Evolutionary conservation across 805 yeast genomes (phyloP), one percentile per base, ranked within the genome.

Genomic region (Myxozyma geophila): DNA sequence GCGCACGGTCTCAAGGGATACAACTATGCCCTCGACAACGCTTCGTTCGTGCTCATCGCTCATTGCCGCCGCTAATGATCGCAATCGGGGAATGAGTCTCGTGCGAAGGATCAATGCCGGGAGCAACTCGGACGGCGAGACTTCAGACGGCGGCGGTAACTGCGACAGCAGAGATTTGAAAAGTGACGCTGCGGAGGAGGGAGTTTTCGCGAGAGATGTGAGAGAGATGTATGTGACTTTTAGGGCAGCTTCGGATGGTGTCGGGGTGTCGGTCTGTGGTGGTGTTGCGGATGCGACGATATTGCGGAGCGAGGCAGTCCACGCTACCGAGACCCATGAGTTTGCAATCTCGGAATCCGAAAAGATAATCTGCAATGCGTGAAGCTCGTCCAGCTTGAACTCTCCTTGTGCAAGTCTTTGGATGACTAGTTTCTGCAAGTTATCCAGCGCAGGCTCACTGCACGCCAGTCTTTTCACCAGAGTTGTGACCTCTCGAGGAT

Each of bases 101-200:
- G 66, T 58, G 3, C 66, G 66, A 37, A 62, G 58, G 15, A 64
- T 44, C 17, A 64, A 36, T 35, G 68, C 60, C 7, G 62, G 63
- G 5, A 64, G 21, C 40, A 61, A 13, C n/a, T 64, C 66, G 6
- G 55, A 47, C 2, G 58, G 44, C n/a, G 21, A 15, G 15, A 58
- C 66, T 19, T 55, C 54, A 7, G 46, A 35, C 36, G 68, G 68
- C 17, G 66, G 59, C 13, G 68, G 68, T 10, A 64, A 48, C 13
- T 35, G 51, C 23, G 47, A n/a, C 17, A 62, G 43, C 37, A 64
- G 36, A 4, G 33, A 19, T 8, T 49, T 54, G 28, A 64, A 8
- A 12, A 33, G 15, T 12, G 41, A 58, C 0, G 66, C 56, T 6
- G 54, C 52, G 9, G 43, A 49, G 8, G 62, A 47, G 15, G 46